Conservation (phyloP, 208 protist genomes). For the Leishmania gerbilli region DNA sequence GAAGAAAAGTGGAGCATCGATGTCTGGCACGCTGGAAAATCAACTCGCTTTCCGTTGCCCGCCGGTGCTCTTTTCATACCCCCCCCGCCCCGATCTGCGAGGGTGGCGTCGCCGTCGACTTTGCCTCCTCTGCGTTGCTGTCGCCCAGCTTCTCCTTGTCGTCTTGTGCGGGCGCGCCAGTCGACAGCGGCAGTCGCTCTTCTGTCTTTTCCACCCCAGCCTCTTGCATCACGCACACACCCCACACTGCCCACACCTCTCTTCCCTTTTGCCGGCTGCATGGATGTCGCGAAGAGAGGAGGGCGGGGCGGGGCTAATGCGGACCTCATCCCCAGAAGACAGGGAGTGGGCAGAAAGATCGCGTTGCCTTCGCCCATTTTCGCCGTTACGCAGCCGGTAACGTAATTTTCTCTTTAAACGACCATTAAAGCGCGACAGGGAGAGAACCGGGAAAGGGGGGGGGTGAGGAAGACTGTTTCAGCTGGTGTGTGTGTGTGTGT, state of each 20-base stretch:
- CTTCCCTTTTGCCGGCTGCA: not conserved
- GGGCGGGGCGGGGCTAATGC: not conserved
- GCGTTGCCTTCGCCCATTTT: not conserved
- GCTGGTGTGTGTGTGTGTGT: not conserved
- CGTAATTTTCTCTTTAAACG: not conserved
- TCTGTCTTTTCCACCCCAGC: not conserved
- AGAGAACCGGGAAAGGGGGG: not conserved
- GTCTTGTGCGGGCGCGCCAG: not conserved
- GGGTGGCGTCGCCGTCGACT: not conserved
- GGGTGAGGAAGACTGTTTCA: not conserved
- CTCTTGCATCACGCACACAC: not conserved
- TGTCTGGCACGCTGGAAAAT: not conserved
- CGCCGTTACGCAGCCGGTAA: not conserved
- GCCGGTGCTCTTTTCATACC: not conserved
- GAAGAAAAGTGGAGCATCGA: not conserved
- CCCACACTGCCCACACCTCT: not conserved
- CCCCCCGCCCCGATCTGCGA: not conserved
- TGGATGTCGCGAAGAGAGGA: not conserved
- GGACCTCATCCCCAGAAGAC: not conserved
- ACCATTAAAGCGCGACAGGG: not conserved
- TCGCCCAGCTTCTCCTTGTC: not conserved
- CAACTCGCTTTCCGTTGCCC: not conserved
- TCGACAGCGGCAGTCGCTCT: not conserved
- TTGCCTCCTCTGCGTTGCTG: not conserved
- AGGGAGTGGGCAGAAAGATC: not conserved